These are phyloP conservation scores for Trifolium subterraneum DNA, from an alignment of 306 rosid genomes.

Conservation along the genomic window DNA sequence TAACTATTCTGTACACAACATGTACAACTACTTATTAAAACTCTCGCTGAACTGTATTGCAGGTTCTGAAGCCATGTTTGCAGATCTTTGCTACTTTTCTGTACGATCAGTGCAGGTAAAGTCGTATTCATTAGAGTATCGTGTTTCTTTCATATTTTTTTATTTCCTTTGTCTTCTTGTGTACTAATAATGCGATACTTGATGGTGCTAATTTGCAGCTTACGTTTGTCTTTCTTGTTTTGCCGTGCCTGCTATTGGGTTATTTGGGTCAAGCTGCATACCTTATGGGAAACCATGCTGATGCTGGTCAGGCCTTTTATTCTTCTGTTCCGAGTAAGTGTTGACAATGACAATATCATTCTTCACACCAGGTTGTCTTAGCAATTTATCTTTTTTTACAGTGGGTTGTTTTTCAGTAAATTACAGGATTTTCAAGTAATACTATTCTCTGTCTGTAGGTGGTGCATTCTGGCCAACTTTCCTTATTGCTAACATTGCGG, in stretches of 20 bases:
- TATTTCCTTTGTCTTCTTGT: slow-evolving; percentile 20
- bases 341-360: slow-evolving; percentile 24
- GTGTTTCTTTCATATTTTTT: slow-evolving; percentile 26
- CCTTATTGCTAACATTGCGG: slow-evolving; percentile 82
- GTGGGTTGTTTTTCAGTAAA: slow-evolving; percentile 28
- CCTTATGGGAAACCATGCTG: slow-evolving; percentile 71
- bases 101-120: slow-evolving; percentile 95
- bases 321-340: slow-evolving; percentile 84
- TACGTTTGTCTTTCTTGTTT: slow-evolving; percentile 87
- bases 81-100: slow-evolving; percentile 95
- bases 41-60: slow-evolving; percentile 42
- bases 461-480: slow-evolving; percentile 82
- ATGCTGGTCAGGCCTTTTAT: slow-evolving; percentile 70
- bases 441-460: slow-evolving; percentile 57
- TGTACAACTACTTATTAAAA: slow-evolving; percentile 33
- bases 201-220: slow-evolving; percentile 71
- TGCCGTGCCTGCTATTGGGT: slow-evolving; percentile 93
- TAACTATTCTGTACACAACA: slow-evolving; percentile 13
- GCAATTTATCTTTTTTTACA: slow-evolving; percentile 32
- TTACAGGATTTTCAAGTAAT: slow-evolving; percentile 35
- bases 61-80: slow-evolving; percentile 99
- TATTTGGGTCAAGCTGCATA: slow-evolving; percentile 99
- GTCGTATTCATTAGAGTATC: slow-evolving; percentile 16
- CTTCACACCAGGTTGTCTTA: slow-evolving; percentile 7
- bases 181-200: slow-evolving; percentile 28